Evolutionary conservation across 169 alveolate species (phyloP), one percentile per base, ranked within the genome.

Genomic region (Eimeria necatrix): DNA sequence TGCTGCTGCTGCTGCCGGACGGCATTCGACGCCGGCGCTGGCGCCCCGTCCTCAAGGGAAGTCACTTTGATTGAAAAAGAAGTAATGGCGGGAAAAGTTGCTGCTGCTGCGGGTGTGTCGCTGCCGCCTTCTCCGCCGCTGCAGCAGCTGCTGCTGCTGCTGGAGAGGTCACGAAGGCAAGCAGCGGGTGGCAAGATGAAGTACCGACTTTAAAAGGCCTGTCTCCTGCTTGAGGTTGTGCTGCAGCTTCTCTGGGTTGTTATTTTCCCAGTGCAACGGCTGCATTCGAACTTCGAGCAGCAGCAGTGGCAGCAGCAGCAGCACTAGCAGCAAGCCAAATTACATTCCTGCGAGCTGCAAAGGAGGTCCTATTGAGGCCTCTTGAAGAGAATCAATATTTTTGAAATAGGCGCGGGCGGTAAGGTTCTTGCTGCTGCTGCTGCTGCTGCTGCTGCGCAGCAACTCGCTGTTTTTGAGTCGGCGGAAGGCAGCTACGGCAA

Each of bases 71-170:
- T 24, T 5, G 78, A 68, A 68, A 48, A 10, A 68, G 41, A 68
- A 68, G 7, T 24, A 22, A 68, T 20, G 16, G 4, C 2, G 46
- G 48, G 32, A 48, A 48, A 68, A 68, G 78, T 68, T 48, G 32
- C 78, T 68, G 78, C 41, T 68, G 78, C 78, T 24, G 78, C 48
- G 7, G 48, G 78, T 18, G 78, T 68, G 78, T 24, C n/a, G 78
- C 48, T n/a, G 48, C 68, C 18, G 68, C 68, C 18, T 1, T 0
- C 18, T 10, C 68, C 2, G 68, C 68, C 0, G 73, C 73, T 12
- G 73, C 73, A 12, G 73, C 73, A 18, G 73, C 78, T 68, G 78
- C 78, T 68, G 78, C 78, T 68, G 78, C 78, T 68, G 78, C 48
- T 68, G 78, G 78, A 14, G 2, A 32, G 41, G 2, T 2, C 41